Conservation (phyloP, 1,139 yeast species). For the Lodderomyces margitis region DNA sequence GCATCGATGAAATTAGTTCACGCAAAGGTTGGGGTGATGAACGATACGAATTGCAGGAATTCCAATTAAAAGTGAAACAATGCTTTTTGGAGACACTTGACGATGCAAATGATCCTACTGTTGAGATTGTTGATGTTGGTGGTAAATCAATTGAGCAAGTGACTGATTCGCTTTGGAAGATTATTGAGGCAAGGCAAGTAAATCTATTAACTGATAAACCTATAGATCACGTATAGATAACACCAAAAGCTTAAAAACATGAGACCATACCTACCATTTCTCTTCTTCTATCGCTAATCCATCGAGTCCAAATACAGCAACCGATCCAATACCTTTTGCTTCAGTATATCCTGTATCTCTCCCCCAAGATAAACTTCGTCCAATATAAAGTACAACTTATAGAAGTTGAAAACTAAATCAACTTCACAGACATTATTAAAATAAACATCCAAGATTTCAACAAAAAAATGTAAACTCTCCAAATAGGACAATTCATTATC, state of each 20-base stretch:
- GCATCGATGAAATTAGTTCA: constrained; percentile 42
- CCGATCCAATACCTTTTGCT: constrained; percentile 53
- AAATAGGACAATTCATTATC: constrained; percentile 82
- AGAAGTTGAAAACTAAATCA: constrained; percentile 81
- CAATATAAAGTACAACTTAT: constrained; percentile 64
- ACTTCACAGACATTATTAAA: constrained; percentile 93
- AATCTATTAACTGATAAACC: constrained; percentile 17
- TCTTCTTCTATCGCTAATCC: constrained; percentile 19
- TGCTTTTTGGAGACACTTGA: constrained; percentile 54
- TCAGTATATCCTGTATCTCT: constrained; percentile 73
- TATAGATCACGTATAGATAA: constrained; percentile 13
- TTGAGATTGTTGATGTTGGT: constrained; percentile 59
- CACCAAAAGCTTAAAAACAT: no score
- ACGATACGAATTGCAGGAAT: constrained; percentile 72
- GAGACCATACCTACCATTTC: neutral
- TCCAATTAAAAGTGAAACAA: constrained; percentile 66
- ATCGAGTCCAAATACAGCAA: constrained; percentile 48
- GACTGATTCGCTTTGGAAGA: constrained; percentile 27
- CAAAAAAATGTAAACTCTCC: constrained; percentile 84
- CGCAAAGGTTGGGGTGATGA: constrained; percentile 92
- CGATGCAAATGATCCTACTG: constrained; percentile 24
- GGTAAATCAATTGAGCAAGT: constrained; percentile 58
- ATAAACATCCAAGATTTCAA: constrained; percentile 82
- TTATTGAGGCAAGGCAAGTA: constrained; percentile 16
- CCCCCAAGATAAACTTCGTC: constrained; percentile 81